phyloP scores from a whole-genome alignment of 2,329 filamentous ascomycete species.

The Ceratocystis lukuohia region DNA sequence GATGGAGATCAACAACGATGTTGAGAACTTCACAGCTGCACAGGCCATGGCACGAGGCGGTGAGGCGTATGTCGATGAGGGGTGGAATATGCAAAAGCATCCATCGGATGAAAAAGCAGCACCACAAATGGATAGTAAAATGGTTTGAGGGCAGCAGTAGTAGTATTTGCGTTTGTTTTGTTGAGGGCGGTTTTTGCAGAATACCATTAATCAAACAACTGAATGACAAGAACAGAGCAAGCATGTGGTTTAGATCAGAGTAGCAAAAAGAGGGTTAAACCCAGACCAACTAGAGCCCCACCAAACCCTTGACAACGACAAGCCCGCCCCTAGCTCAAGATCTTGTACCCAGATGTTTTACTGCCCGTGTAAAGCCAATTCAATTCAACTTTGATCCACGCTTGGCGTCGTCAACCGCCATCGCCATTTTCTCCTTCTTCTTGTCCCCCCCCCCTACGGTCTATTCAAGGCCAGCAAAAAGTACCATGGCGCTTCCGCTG shows the following conservation, averaged over 20 bases:
- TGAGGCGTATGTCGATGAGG: conserved; percentile 31
- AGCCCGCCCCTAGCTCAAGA: too few relatives aligned
- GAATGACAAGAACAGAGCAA: background rate
- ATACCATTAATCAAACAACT: background rate
- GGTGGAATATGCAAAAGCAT: conserved; percentile 15
- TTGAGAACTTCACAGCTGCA: conserved; percentile 39
- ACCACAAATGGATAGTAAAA: background rate
- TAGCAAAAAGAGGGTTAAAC: too few relatives aligned
- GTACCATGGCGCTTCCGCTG: conserved; percentile 37
- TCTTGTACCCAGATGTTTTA: too few relatives aligned
- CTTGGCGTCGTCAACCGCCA: background rate
- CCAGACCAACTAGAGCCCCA: too few relatives aligned
- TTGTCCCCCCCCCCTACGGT: background rate
- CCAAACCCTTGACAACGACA: too few relatives aligned
- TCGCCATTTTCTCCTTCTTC: background rate
- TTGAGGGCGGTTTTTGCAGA: background rate
- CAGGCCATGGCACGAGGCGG: conserved; percentile 27
- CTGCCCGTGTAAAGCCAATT: too few relatives aligned
- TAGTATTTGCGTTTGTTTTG: background rate
- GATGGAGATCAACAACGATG: conserved; percentile 60
- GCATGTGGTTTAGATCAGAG: too few relatives aligned
- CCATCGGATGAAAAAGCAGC: conserved; percentile 18
- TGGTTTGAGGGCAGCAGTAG: background rate
- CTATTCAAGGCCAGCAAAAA: background rate
- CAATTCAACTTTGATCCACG: too few relatives aligned